phyloP scores from a whole-genome alignment of 306 rosid genomes.

The Cicer cuneatum region DNA sequence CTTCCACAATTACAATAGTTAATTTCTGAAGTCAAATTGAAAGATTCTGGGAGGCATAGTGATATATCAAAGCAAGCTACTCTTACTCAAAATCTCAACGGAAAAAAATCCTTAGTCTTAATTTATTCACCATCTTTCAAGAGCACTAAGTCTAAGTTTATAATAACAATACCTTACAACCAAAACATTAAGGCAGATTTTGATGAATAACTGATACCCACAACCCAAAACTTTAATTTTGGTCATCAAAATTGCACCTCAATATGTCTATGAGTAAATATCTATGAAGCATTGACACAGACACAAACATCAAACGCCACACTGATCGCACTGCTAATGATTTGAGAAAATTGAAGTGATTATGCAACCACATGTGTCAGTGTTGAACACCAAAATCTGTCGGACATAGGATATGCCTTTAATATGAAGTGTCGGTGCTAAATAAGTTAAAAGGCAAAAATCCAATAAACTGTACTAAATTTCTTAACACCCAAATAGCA shows the following conservation, averaged over 20 bases:
- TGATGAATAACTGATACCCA: not conserved
- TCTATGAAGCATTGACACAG: not conserved
- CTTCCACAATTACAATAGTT: slow-evolving; percentile 7
- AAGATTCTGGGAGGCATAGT: not conserved
- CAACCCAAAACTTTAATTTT: slow-evolving; percentile 6
- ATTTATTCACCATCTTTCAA: slow-evolving; percentile 6
- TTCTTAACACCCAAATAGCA: not conserved
- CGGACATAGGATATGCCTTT: not conserved
- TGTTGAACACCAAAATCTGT: not conserved
- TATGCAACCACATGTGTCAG: not conserved
- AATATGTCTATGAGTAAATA: not conserved
- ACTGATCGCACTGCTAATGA: no score
- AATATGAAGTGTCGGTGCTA: not conserved
- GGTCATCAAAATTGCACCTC: not conserved
- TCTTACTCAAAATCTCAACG: not conserved
- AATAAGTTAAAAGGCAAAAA: not conserved
- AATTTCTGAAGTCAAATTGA: slow-evolving; percentile 3
- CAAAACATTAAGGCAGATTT: not conserved
- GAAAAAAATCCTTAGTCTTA: not conserved
- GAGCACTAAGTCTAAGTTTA: not conserved
- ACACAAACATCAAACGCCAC: not conserved
- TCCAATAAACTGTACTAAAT: not conserved
- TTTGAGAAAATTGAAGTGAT: not conserved
- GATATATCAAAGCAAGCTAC: slow-evolving; percentile 30
- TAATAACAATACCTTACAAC: not conserved